Base-by-base conservation (phyloP, 164 flowering plant genomes). In the Malania oleifera region DNA sequence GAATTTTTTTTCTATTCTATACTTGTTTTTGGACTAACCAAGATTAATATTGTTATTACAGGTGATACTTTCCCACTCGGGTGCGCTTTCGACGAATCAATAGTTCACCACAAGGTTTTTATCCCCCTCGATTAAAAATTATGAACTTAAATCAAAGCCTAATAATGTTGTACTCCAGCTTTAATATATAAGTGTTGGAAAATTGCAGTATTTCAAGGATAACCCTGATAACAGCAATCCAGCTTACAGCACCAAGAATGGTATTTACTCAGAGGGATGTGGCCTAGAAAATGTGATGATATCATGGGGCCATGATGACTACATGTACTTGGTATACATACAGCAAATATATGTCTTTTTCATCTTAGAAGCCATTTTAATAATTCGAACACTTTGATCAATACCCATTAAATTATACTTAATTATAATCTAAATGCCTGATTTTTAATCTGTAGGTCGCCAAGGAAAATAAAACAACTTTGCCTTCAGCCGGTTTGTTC, bases 11-110 rank as follows among this genome's bases (percentile, higher is more conserved):
- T 1, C 5, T 19, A 0, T 12, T 31, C 4, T 17, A 14, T n/a
- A n/a, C n/a, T n/a, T n/a, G n/a, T n/a, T n/a, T n/a, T n/a, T n/a
- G n/a, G n/a, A n/a, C n/a, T n/a, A n/a, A n/a, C n/a, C n/a, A n/a
- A n/a, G n/a, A 6, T 11, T 15, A 38, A 38, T 5, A 38, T 38
- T 40, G 19, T 10, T 17, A 12, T 63, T 60, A 20, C 65, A 80
- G 91, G 91, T n/a, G 95, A 88, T 53, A 88, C 88, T n/a, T 82
- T 61, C 54, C 96, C 96, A 4, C 70, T 88, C 29, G 96, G 96
- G 1, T 87, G 96, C 54, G 83, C 87, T 18, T 87, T 81, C 24
- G 82, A 85, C 31, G 78, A 80, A 59, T 68, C 89, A 22, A 85
- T 71, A 35, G 76, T 87, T 50, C 89, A 87, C 64, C 67, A 77